Evolutionary conservation across 2,329 filamentous ascomycete genomes (phyloP).

Genomic region (Pseudogymnoascus sp.): DNA sequence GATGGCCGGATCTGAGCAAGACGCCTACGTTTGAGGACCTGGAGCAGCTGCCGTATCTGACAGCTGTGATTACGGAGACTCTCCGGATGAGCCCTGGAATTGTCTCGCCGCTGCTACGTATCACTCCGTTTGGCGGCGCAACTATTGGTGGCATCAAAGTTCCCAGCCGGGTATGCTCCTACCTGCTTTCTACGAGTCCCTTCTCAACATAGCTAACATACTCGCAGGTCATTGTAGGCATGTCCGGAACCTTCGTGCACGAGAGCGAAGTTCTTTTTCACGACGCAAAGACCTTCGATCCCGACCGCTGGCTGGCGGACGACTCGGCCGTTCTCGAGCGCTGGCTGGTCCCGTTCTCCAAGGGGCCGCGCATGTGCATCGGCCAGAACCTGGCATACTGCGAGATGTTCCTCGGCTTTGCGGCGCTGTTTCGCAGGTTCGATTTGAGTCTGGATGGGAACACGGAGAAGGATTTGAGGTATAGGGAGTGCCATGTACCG

Average conservation of each 20-base stretch:
- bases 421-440: constrained; percentile 23
- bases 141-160: background rate
- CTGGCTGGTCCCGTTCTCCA: constrained; percentile 33
- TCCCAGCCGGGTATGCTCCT: constrained; percentile 4
- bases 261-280: constrained; percentile 25
- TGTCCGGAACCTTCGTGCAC: constrained; percentile 18
- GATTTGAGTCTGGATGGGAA: constrained; percentile 16
- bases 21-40: constrained; percentile 24
- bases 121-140: background rate
- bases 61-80: background rate
- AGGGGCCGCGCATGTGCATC: constrained; percentile 32
- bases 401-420: constrained; percentile 26
- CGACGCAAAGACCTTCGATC: constrained; percentile 29
- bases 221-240: constrained; percentile 18
- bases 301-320: constrained; percentile 33
- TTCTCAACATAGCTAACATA: background rate
- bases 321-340: constrained; percentile 23
- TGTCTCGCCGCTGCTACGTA: background rate
- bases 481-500: constrained; percentile 18
- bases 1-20: constrained; percentile 25
- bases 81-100: background rate
- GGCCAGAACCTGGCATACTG: constrained; percentile 27
- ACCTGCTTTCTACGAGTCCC: background rate
- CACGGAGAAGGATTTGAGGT: constrained; percentile 18
- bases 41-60: constrained; percentile 9